Percentiles rank a stretch among this genome's conserved stretches.
Evolutionary conservation across 2,329 filamentous ascomycete species (phyloP).

Genomic region (Trichoderma sp.): DNA sequence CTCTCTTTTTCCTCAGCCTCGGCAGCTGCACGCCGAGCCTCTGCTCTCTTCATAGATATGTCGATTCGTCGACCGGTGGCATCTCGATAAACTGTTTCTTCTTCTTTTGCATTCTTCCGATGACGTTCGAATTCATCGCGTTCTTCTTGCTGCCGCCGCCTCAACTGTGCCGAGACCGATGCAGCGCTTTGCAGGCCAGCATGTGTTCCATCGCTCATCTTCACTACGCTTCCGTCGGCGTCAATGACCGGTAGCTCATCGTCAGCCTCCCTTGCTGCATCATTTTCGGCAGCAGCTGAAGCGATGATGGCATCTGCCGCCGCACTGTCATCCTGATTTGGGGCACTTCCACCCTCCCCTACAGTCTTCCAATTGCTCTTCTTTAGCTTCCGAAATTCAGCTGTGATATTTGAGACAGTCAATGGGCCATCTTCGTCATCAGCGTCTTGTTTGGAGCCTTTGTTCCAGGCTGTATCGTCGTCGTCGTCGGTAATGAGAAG

Average conservation of each 20-base stretch:
- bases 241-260: conserved; percentile 50
- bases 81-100: conserved; percentile 92
- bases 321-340: conserved; percentile 44
- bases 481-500: conserved; percentile 65
- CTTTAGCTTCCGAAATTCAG: conserved; percentile 71
- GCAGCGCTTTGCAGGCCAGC: conserved; percentile 84
- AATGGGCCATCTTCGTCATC: conserved; percentile 54
- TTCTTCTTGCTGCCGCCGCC: conserved; percentile 65
- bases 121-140: conserved; percentile 47
- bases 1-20: conserved; percentile 72
- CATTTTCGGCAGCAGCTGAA: conserved; percentile 65
- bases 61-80: conserved; percentile 94
- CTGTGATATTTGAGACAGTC: conserved; percentile 49
- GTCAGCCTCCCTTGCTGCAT: conserved; percentile 46
- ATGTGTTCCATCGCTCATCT: conserved; percentile 84
- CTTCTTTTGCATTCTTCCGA: conserved; percentile 46
- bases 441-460: conserved; percentile 41
- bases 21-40: conserved; percentile 63
- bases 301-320: conserved; percentile 72
- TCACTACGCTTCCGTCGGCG: conserved; percentile 47
- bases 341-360: conserved; percentile 39
- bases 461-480: conserved; percentile 54
- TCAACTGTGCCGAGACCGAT: conserved; percentile 68
- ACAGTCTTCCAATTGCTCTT: conserved; percentile 79
- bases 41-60: conserved; percentile 82